Conservation (phyloP, 305 asterid genomes). For the Solanum chacoense region DNA sequence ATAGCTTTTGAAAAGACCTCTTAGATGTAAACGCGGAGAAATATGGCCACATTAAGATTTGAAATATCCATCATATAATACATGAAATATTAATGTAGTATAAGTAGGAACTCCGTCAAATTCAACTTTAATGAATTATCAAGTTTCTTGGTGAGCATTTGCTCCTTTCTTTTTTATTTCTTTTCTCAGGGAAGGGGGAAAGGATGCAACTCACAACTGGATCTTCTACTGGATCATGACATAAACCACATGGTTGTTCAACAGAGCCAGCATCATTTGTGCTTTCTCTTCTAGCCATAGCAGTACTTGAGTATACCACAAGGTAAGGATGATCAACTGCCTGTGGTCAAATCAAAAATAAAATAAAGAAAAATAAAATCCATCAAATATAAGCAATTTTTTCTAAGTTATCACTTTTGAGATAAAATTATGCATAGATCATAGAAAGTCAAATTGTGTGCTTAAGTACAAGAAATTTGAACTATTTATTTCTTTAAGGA, state of each 20-base stretch:
- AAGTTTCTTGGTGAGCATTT: neutral
- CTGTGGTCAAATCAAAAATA: constrained; percentile 24
- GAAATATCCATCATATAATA: neutral
- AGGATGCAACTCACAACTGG: constrained; percentile 43
- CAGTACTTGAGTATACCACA: constrained; percentile 64
- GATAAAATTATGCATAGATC: neutral
- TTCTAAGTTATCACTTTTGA: neutral
- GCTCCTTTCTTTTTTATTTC: neutral
- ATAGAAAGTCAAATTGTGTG: neutral
- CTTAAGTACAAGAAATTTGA: neutral
- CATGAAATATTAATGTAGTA: neutral
- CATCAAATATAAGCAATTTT: neutral
- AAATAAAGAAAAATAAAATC: constrained; percentile 6
- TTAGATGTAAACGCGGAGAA: neutral
- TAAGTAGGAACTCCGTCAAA: neutral
- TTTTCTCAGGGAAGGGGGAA: neutral
- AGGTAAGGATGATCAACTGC: constrained; percentile 99
- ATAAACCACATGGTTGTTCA: constrained; percentile 47
- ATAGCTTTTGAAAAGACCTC: neutral
- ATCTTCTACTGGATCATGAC: constrained; percentile 70
- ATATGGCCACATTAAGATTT: neutral
- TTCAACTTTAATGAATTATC: neutral
- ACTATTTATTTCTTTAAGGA: neutral
- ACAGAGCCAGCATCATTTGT: constrained; percentile 28
- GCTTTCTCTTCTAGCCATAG: constrained; percentile 49